Conservation (phyloP, 805 yeast genomes). For the Cyberlindnera lachancei region DNA sequence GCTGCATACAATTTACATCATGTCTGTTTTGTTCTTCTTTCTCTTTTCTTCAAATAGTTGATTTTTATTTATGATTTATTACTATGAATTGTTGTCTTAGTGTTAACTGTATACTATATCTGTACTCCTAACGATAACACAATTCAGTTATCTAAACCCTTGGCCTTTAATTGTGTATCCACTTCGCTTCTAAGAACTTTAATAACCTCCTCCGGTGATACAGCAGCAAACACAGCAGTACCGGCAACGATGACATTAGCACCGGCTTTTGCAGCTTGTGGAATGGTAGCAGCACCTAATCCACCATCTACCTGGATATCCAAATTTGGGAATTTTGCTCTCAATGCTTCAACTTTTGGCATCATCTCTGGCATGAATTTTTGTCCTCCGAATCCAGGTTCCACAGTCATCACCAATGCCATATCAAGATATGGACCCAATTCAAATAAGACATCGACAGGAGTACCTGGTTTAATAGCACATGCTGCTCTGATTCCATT, state of each 20-base stretch:
- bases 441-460: conserved; percentile 73
- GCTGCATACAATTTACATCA: no score
- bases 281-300: conserved; percentile 76
- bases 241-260: conserved; percentile 99
- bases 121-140: no score
- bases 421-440: conserved; percentile 75
- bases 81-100: not conserved
- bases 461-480: conserved; percentile 90
- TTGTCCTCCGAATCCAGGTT: conserved; percentile 99
- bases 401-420: conserved; percentile 98
- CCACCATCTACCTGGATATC: conserved; percentile 98
- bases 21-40: no score
- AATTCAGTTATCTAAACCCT: conserved; percentile 25
- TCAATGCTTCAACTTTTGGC: conserved; percentile 82
- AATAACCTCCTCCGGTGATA: conserved; percentile 72
- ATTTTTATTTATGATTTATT: not conserved
- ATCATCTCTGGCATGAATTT: conserved; percentile 92
- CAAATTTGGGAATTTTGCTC: conserved; percentile 66
- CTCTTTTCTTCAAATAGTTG: no score
- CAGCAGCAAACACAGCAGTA: conserved; percentile 83
- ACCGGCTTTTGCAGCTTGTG: conserved; percentile 89
- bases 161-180: conserved; percentile 35
- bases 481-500: conserved; percentile 91
- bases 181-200: conserved; percentile 60
- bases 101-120: no score